These are phyloP conservation scores for Fraxinus baroniana DNA, from an alignment of 305 asterid species.

Conservation along the genomic window DNA sequence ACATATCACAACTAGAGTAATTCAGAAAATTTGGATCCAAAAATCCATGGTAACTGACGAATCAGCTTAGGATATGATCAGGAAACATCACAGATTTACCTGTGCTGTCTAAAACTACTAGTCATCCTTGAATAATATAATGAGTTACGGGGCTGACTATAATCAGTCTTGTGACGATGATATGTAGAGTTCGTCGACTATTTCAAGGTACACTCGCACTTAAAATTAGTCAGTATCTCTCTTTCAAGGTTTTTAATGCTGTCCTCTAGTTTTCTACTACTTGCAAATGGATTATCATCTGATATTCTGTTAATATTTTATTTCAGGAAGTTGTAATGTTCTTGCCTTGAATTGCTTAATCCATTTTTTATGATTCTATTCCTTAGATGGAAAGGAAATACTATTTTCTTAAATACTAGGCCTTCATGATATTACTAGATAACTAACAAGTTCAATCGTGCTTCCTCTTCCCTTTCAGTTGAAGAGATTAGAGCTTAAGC, in stretches of 20 bases:
- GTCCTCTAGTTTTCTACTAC: not conserved
- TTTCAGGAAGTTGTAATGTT: not conserved
- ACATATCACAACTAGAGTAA: not conserved
- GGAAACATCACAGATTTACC: not conserved
- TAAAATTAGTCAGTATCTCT: not conserved
- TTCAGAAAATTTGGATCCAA: not conserved
- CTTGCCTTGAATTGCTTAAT: not conserved
- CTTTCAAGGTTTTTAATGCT: not conserved
- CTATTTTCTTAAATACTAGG: not conserved
- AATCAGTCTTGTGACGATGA: not conserved
- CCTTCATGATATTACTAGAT: not conserved
- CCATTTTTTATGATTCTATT: not conserved
- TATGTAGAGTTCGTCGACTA: not conserved
- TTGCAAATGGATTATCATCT: not conserved
- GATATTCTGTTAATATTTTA: not conserved
- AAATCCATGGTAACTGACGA: not conserved
- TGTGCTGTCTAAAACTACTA: not conserved
- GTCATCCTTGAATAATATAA: not conserved
- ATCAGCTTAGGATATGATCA: not conserved
- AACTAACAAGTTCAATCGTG: not conserved
- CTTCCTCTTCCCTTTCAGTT: not conserved
- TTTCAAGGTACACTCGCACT: not conserved
- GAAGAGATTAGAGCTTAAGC: slow-evolving; percentile 18
- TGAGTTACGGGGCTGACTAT: not conserved
- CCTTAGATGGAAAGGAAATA: not conserved